Evolutionary conservation across 179 eudicot genomes (phyloP), one percentile per base, ranked within the genome.

Genomic region (Drosera spatulata): DNA sequence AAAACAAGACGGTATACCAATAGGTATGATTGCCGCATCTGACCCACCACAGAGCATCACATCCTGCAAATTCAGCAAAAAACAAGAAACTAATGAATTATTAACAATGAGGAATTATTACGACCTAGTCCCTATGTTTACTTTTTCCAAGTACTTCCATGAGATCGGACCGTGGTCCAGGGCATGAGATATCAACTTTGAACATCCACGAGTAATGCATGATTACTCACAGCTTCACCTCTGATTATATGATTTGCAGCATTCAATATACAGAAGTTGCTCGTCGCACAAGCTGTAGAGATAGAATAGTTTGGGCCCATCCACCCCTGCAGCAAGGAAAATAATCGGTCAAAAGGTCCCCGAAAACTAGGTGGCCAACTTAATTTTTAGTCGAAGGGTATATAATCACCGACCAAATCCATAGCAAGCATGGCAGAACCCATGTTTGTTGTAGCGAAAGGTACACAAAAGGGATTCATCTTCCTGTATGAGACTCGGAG

Each of bases 1-100:
- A 22, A 22, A 22, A 22, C 33, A 43, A 45, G 10, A 53, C 39
- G 44, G 58, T 11, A 53, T 82, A 91, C 98, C 98, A 51, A 91
- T 88, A 7, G 98, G 98, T 65, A 91, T 79, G 53, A 91, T 86
- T 39, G 78, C 82, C 37, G 96, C 84, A 79, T 91, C 98, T 50
- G 98, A 91, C 63, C 98, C 98, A 72, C 98, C 98, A 79, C 91
- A 88, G 56, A 91, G 96, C 98, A 91, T 91, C 85, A 91, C 45
- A 60, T 91, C 95, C 98, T 91, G 71, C 71, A 76, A 48, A 60
- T 60, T 59, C 50, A 39, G 57, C 14, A 46, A 9, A 45, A 22
- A 38, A 3, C 45, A 14, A 10, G 10, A 62, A 64, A 41, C 14
- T 41, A 49, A 39, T 7, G 12, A n/a, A 10, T 13, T 13, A 53